Conservation (phyloP, 257 asterid genomes). For the Jaltomata sinuosa region DNA sequence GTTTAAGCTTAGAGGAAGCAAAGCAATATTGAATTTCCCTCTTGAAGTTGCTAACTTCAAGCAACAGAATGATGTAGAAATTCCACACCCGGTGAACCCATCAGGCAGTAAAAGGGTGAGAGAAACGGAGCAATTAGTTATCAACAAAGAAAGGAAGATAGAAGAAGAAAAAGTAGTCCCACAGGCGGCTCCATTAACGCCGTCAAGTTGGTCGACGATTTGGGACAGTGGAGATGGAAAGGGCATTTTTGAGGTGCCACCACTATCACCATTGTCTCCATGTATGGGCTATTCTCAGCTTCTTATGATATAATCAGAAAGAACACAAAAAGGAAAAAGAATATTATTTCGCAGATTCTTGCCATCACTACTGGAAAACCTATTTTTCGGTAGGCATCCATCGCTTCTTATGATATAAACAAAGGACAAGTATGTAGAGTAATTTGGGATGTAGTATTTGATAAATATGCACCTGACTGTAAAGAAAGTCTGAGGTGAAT, state of each 20-base stretch:
- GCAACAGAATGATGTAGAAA: slow-evolving; percentile 3
- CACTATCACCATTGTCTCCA: slow-evolving; percentile 52
- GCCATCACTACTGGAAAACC: too few species aligned
- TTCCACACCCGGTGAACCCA: not conserved
- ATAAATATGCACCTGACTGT: slow-evolving; percentile 29
- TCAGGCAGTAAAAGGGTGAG: slow-evolving; percentile 44
- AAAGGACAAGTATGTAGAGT: not conserved
- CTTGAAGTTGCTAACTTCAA: slow-evolving; percentile 46
- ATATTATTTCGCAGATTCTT: too few species aligned
- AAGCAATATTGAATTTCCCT: slow-evolving; percentile 67
- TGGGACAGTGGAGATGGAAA: slow-evolving; percentile 69
- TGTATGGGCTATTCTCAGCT: slow-evolving; percentile 24
- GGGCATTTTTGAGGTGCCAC: slow-evolving; percentile 85
- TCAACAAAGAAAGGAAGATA: slow-evolving; percentile 28
- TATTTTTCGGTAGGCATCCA: too few species aligned
- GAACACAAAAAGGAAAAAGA: too few species aligned
- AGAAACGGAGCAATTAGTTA: slow-evolving; percentile 17
- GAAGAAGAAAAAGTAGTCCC: slow-evolving; percentile 7
- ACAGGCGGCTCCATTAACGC: slow-evolving; percentile 38
- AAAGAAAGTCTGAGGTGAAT: slow-evolving; percentile 37
- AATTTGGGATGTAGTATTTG: not conserved
- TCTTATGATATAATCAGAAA: slow-evolving; percentile 24
- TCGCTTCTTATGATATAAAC: slow-evolving; percentile 23
- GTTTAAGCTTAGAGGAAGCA: slow-evolving; percentile 58
- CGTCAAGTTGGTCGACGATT: slow-evolving; percentile 75